A percentile compares a stretch with the other conserved stretches of the same genome.
These are phyloP conservation scores for Irpex rosettiformis DNA, from an alignment of 1,284 basidiomycete genomes.

Conservation along the genomic window DNA sequence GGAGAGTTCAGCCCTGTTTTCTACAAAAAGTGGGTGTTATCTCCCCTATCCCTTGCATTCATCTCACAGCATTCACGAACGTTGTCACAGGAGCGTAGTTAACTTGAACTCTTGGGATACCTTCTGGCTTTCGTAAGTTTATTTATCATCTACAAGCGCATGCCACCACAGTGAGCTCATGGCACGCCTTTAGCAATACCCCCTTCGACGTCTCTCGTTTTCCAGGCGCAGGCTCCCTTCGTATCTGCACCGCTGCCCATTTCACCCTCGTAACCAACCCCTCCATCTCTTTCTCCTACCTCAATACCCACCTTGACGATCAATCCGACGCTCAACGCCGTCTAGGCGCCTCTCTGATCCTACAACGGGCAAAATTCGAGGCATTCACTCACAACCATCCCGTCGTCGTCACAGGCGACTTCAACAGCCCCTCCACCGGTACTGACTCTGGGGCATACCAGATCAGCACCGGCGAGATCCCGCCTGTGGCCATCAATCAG, in stretches of 20 bases:
- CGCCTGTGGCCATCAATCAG: slow-evolving; percentile 38
- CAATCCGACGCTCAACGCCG: slow-evolving; percentile 49
- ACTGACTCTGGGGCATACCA: slow-evolving; percentile 47
- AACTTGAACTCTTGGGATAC: slow-evolving; percentile 42
- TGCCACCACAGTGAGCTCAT: background rate
- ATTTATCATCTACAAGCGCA: background rate
- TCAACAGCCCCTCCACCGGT: slow-evolving; percentile 47
- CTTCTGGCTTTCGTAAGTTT: slow-evolving; percentile 53
- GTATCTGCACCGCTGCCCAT: slow-evolving; percentile 47
- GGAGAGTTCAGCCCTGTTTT: slow-evolving; percentile 69
- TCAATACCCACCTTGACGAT: slow-evolving; percentile 56
- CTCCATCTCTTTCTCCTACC: slow-evolving; percentile 33
- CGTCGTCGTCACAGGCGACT: slow-evolving; percentile 51
- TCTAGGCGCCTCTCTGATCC: slow-evolving; percentile 48
- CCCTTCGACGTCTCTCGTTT: slow-evolving; percentile 49
- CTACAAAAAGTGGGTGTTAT: slow-evolving; percentile 43
- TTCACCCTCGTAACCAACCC: slow-evolving; percentile 30
- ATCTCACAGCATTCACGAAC: background rate
- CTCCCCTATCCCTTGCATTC: background rate
- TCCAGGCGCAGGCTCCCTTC: slow-evolving; percentile 50
- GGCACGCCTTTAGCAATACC: slow-evolving; percentile 31
- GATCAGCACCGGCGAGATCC: slow-evolving; percentile 40
- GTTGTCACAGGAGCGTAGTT: slow-evolving; percentile 31
- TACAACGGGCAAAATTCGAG: slow-evolving; percentile 47
- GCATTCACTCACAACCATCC: slow-evolving; percentile 36